Percentiles rank a stretch among this genome's conserved stretches.
Conservation (phyloP, 129 eudicot genomes). For the Chrysanthemum makinoi region DNA sequence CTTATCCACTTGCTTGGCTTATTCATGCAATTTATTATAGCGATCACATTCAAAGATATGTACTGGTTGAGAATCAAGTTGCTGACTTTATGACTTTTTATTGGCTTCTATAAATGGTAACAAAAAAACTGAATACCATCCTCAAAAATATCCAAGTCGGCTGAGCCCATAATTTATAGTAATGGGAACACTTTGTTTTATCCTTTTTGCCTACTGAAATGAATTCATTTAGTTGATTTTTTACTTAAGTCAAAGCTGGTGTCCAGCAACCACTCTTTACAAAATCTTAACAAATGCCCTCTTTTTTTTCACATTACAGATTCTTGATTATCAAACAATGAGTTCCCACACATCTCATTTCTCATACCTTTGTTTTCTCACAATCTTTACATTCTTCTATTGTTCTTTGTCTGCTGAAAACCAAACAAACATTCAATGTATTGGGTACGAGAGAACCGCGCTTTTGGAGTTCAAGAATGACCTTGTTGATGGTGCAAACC, state of each 20-base stretch:
- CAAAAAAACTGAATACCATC: neutral
- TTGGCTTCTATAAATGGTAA: neutral
- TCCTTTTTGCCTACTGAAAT: constrained; percentile 9
- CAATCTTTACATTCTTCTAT: constrained; percentile 23
- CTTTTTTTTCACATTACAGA: constrained; percentile 2
- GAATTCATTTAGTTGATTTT: constrained; percentile 9
- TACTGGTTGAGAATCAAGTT: neutral
- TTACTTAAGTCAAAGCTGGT: constrained; percentile 22
- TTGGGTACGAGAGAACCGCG: constrained; percentile 21
- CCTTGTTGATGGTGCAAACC: constrained; percentile 22
- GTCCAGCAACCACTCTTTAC: constrained; percentile 4
- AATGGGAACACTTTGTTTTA: constrained; percentile 5
- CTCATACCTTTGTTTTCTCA: constrained; percentile 24
- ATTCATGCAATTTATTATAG: too few relatives aligned
- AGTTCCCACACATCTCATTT: constrained; percentile 17
- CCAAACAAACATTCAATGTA: constrained; percentile 15
- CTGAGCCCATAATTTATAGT: neutral
- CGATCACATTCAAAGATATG: too few relatives aligned
- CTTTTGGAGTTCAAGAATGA: constrained; percentile 29
- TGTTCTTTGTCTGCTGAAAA: neutral
- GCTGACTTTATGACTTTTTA: neutral
- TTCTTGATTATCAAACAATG: constrained; percentile 22
- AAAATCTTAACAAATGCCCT: constrained; percentile 1
- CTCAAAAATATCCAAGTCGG: neutral
- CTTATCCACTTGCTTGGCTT: neutral